These are phyloP conservation scores for Neofusicoccum ribis DNA, from an alignment of 2,329 filamentous ascomycete genomes.

Conservation along the genomic window DNA sequence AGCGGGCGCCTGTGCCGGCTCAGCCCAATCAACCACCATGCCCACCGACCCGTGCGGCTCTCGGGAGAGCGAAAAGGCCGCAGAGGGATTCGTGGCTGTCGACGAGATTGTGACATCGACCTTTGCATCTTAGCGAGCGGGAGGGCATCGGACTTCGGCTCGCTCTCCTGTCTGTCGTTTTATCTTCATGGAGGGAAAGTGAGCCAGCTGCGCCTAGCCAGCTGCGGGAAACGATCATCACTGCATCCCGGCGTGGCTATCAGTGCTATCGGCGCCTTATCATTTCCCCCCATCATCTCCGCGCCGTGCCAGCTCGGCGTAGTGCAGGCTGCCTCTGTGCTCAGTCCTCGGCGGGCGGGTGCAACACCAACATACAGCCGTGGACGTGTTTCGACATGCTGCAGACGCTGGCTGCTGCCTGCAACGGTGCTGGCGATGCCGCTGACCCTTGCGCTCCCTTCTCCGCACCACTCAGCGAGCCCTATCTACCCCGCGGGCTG, in stretches of 20 bases:
- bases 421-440: not conserved
- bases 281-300: not conserved
- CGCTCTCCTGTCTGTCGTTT: too few relatives aligned
- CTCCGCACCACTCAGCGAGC: not conserved
- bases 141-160: too few relatives aligned
- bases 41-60: too few relatives aligned
- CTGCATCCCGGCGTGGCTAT: not conserved
- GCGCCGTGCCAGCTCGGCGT: not conserved
- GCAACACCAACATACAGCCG: not conserved
- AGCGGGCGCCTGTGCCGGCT: not conserved
- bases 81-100: too few relatives aligned
- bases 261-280: conserved; percentile 3
- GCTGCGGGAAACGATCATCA: not conserved
- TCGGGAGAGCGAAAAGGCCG: too few relatives aligned
- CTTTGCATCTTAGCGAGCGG: too few relatives aligned
- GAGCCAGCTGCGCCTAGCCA: too few relatives aligned
- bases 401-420: not conserved
- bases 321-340: not conserved
- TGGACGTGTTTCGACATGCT: not conserved
- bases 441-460: not conserved
- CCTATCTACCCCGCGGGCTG: not conserved
- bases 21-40: too few relatives aligned
- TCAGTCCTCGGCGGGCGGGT: not conserved
- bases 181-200: too few relatives aligned
- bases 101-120: too few relatives aligned